Conservation (phyloP, 75 land plant genomes). For the Sequoiadendron giganteum region DNA sequence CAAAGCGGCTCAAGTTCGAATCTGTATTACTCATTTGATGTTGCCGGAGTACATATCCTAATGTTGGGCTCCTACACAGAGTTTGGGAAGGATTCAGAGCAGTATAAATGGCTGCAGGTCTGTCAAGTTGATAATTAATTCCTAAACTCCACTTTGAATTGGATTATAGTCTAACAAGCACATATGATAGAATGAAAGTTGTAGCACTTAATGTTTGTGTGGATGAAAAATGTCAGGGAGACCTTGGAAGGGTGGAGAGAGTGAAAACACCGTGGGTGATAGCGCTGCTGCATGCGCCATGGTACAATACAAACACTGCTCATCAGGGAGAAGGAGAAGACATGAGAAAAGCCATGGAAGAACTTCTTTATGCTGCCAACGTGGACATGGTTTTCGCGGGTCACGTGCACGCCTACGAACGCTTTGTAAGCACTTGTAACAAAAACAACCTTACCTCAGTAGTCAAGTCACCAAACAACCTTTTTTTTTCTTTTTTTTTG, state of each 20-base stretch:
- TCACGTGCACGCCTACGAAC: constrained; percentile 96
- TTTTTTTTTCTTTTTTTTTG: too few relatives aligned
- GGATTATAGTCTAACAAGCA: neutral
- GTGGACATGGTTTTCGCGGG: constrained; percentile 79
- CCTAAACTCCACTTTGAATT: neutral
- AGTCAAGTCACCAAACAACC: too few relatives aligned
- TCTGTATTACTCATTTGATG: constrained; percentile 35
- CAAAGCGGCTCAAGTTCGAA: constrained; percentile 31
- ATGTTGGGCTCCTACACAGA: constrained; percentile 36
- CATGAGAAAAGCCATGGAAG: constrained; percentile 76
- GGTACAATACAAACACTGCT: constrained; percentile 87
- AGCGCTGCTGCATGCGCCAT: constrained; percentile 85
- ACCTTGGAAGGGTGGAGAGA: constrained; percentile 67
- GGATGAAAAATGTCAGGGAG: constrained; percentile 24
- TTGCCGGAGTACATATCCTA: constrained; percentile 27
- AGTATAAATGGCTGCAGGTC: constrained; percentile 16
- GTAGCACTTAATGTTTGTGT: too few relatives aligned
- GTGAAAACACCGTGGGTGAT: constrained; percentile 73
- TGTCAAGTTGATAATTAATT: neutral
- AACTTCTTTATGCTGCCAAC: constrained; percentile 47
- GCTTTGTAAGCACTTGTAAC: constrained; percentile 54
- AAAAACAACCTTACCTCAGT: neutral
- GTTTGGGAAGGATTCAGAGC: constrained; percentile 10
- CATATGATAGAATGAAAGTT: neutral
- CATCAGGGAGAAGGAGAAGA: constrained; percentile 76